Percentiles rank a stretch among this genome's conserved stretches.
Conservation (phyloP, 139 green algal genomes). For the Tetraselmis chui region DNA sequence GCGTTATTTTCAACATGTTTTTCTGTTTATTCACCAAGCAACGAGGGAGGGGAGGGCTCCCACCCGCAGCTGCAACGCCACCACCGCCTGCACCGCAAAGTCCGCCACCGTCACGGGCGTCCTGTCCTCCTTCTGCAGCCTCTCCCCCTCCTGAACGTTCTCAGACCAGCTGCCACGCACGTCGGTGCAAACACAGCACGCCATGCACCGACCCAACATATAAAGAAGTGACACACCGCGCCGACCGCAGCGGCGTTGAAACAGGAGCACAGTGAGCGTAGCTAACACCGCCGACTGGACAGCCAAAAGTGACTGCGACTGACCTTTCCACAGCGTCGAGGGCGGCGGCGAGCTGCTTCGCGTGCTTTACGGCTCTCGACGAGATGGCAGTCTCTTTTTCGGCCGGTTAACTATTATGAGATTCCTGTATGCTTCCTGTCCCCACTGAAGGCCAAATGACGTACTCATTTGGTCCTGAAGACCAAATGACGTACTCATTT, state of each 20-base stretch:
- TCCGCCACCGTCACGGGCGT: constrained; percentile 37
- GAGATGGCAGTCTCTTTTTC: no score
- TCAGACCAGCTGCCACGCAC: not conserved
- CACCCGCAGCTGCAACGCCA: constrained; percentile 7
- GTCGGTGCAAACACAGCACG: not conserved
- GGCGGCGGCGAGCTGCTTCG: not conserved
- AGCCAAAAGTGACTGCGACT: no score
- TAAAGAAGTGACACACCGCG: not conserved
- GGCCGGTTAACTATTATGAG: no score
- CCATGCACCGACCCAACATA: not conserved
- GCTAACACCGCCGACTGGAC: not conserved
- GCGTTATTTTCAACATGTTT: no score
- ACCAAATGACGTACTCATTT: no score
- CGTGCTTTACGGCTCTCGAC: no score
- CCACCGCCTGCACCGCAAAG: constrained; percentile 30
- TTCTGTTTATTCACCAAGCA: no score
- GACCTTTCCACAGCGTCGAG: not conserved
- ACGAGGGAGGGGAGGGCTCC: no score
- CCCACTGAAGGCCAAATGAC: no score
- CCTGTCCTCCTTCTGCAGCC: constrained; percentile 21
- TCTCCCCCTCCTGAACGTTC: not conserved
- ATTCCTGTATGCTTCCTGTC: no score
- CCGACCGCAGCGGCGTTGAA: not conserved
- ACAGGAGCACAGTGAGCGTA: not conserved
- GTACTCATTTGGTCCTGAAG: no score